Evolutionary conservation across 202 grass and related monocot genomes (phyloP), one percentile per base, ranked within the genome.

Genomic region (Panicum hallii): DNA sequence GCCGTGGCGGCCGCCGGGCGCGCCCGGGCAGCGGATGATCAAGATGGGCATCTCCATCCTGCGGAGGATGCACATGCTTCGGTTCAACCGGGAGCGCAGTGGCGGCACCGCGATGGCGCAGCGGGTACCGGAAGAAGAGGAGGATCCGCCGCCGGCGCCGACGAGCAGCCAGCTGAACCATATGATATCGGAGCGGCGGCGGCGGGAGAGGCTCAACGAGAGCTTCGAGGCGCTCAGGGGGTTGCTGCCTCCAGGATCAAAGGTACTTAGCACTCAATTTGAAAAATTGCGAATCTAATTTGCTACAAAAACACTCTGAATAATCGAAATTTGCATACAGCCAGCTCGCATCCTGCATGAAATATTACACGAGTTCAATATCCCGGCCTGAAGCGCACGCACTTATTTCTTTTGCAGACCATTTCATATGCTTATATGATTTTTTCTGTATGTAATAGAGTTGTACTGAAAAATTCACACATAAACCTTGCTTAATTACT

Each of bases 131-230:
- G 78, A 82, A 11, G 88, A 74, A 14, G 94, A 84, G 1, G 87
- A 79, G 4, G 58, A 65, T 28, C 14, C 1, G 46, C 17, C 69
- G 8, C 4, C 72, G 67, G 48, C 76, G 20, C 90, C 88, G 41
- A 64, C 84, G 66, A 93, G 84, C 77, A 92, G 84, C 85, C 97
- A 97, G 82, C 81, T 97, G 32, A 92, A 97, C 82, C 97, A 96
- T 81, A 92, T 94, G 86, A 90, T 99, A 82, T 96, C 97, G 11
- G 97, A 99, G 79, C 85, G 97, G 65, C 68, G 83, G 77, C 79
- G 97, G 32, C 84, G 97, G 38, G 91, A 94, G 86, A 89, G 90
- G 87, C 84, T 99, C 45, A 99, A 96, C 45, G 97, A 99, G 75
- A 93, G 85, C 84, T 99, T 99, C 65, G 82, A 97, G 52, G 64